Percentiles rank a stretch among this genome's conserved stretches.
Conservation (phyloP, 495 filamentous ascomycete genomes). For the Endocarpon pusillum region DNA sequence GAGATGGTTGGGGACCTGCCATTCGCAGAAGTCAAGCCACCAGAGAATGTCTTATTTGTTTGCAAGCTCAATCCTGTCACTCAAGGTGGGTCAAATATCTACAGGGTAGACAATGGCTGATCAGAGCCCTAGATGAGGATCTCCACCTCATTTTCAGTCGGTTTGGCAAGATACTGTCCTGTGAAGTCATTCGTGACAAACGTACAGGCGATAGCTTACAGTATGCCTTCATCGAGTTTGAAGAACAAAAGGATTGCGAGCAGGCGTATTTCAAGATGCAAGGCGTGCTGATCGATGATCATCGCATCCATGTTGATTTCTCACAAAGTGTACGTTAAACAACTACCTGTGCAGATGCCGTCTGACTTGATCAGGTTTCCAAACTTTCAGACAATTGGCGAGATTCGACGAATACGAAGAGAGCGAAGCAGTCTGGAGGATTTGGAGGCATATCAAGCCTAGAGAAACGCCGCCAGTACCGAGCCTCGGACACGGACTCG, state of each 20-base stretch:
- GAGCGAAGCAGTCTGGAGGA: slow-evolving; percentile 52
- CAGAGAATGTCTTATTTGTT: slow-evolving; percentile 93
- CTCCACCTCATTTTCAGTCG: slow-evolving; percentile 90
- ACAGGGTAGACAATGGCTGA: slow-evolving; percentile 7
- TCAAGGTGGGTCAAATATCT: slow-evolving; percentile 32
- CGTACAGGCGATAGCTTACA: slow-evolving; percentile 89
- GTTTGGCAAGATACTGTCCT: slow-evolving; percentile 87
- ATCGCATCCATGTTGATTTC: slow-evolving; percentile 96
- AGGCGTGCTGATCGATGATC: slow-evolving; percentile 86
- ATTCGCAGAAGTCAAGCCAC: slow-evolving; percentile 94
- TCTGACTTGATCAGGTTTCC: slow-evolving; percentile 31
- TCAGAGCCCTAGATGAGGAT: slow-evolving; percentile 61
- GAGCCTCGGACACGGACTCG: slow-evolving; percentile 39
- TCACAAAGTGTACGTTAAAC: slow-evolving; percentile 65
- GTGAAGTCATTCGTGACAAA: slow-evolving; percentile 90
- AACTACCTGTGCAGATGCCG: too few species aligned
- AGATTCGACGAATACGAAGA: slow-evolving; percentile 68
- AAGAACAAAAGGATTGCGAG: slow-evolving; percentile 80
- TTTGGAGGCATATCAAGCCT: slow-evolving; percentile 79
- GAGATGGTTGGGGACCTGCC: slow-evolving; percentile 98
- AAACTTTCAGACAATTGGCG: slow-evolving; percentile 86
- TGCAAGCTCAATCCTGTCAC: slow-evolving; percentile 98
- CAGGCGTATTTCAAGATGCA: slow-evolving; percentile 99
- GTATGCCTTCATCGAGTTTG: slow-evolving; percentile 96
- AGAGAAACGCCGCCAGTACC: slow-evolving; percentile 83